Evolutionary conservation across 1,284 basidiomycete genomes (phyloP).

Genomic region (Xerocomus minutiporus): DNA sequence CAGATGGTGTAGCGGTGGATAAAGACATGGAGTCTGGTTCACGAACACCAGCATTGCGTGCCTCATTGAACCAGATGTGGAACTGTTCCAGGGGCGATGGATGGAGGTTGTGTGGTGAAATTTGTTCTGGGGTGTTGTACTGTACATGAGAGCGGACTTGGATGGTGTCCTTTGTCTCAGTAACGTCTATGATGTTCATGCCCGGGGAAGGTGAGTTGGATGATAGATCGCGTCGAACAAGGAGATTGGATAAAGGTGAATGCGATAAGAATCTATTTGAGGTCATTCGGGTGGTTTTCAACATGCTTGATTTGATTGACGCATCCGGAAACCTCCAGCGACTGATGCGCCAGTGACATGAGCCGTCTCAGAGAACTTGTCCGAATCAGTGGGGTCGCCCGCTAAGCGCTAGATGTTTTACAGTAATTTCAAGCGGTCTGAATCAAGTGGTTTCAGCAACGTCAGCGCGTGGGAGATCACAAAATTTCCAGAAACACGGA

Average conservation of each 20-base stretch:
- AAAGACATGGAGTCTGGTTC: conserved; percentile 90
- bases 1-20: conserved; percentile 68
- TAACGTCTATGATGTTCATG: conserved; percentile 27
- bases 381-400: too few relatives aligned
- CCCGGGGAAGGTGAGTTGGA: conserved; percentile 1
- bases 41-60: conserved; percentile 51
- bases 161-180: conserved; percentile 46
- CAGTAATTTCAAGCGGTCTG: too few relatives aligned
- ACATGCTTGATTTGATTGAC: conserved; percentile 4
- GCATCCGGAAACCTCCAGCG: neutral
- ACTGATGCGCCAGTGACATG: neutral
- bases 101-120: conserved; percentile 54
- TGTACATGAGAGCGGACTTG: conserved; percentile 71
- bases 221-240: neutral
- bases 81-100: conserved; percentile 80
- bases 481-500: neutral
- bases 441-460: neutral
- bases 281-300: conserved; percentile 1
- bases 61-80: conserved; percentile 76
- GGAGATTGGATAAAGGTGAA: neutral
- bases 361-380: neutral
- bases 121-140: conserved; percentile 61
- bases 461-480: neutral
- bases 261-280: conserved; percentile 15
- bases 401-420: too few relatives aligned